A percentile compares a stretch with the other conserved stretches of the same genome.
Evolutionary conservation across 495 filamentous ascomycete genomes (phyloP).

Genomic region (Penicillium fimorum): DNA sequence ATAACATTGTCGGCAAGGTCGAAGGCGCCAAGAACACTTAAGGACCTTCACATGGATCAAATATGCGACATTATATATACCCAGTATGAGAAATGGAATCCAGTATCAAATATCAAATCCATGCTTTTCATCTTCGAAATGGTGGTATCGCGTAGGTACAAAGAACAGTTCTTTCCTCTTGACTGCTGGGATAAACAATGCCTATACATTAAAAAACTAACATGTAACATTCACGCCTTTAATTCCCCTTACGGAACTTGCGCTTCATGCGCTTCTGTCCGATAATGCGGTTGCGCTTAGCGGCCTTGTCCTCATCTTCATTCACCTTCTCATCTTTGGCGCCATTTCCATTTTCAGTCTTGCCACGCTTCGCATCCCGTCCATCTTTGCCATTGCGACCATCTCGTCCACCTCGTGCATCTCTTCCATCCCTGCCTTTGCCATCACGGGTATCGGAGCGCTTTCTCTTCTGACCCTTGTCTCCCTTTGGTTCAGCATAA

Average conservation of each 20-base stretch:
- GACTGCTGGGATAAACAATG: conserved; percentile 7
- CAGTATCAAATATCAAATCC: conserved; percentile 12
- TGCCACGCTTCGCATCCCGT: conserved; percentile 13
- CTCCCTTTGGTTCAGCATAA: conserved; percentile 13
- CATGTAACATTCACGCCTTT: conserved; percentile 26
- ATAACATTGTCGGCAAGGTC: conserved; percentile 87
- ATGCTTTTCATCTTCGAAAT: conserved; percentile 23
- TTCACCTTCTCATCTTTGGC: conserved; percentile 26
- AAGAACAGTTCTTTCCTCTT: conserved; percentile 6
- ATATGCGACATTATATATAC: conserved; percentile 17
- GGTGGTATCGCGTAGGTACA: conserved; percentile 22
- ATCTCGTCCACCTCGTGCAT: neutral
- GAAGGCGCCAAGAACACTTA: conserved; percentile 44
- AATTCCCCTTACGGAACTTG: conserved; percentile 43
- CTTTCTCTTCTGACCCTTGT: conserved; percentile 44
- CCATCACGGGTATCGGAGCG: conserved; percentile 23
- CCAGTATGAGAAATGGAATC: neutral
- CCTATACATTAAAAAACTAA: conserved; percentile 18
- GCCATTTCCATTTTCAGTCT: conserved; percentile 16
- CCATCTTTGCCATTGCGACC: conserved; percentile 5
- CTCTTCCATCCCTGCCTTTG: neutral
- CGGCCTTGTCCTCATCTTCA: conserved; percentile 53
- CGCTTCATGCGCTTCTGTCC: conserved; percentile 64
- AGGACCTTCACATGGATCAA: neutral
- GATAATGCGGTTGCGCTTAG: conserved; percentile 64